phyloP scores from a whole-genome alignment of 208 protist species.

The Trypanosoma mega region DNA sequence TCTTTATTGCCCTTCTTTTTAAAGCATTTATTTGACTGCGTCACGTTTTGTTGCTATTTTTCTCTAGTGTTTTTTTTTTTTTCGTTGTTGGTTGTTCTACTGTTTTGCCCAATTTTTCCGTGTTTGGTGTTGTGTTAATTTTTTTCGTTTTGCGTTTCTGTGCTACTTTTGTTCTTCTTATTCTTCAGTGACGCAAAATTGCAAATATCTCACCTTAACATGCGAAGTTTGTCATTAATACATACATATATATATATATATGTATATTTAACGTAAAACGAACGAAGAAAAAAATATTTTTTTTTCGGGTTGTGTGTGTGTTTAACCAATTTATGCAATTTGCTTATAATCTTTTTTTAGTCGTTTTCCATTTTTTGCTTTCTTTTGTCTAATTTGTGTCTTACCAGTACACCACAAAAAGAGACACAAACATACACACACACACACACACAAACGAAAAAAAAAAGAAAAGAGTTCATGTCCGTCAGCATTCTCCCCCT shows the following conservation, averaged over 20 bases:
- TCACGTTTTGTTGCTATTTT: not conserved
- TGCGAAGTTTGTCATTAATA: not conserved
- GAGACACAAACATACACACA: not conserved
- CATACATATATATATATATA: not conserved
- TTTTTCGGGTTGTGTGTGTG: not conserved
- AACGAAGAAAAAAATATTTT: too few species aligned
- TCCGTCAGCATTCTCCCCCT: constrained; percentile 50
- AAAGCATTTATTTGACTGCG: constrained; percentile 35
- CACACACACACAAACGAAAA: not conserved
- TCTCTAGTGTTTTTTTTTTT: constrained; percentile 10
- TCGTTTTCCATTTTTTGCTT: too few species aligned
- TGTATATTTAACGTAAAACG: too few species aligned
- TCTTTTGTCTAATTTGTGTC: too few species aligned
- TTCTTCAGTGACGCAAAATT: not conserved
- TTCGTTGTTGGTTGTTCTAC: not conserved
- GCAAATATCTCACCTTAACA: not conserved
- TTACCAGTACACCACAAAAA: too few species aligned
- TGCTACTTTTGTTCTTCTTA: not conserved
- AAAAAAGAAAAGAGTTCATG: not conserved
- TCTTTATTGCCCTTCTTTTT: constrained; percentile 87
- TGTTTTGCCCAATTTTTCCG: not conserved
- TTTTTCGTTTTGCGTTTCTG: not conserved
- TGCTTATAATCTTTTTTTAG: not conserved
- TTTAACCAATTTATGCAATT: constrained; percentile 1
- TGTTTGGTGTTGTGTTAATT: not conserved